Conservation (phyloP, 345 rosid species). For the Toxicodendron radicans region DNA sequence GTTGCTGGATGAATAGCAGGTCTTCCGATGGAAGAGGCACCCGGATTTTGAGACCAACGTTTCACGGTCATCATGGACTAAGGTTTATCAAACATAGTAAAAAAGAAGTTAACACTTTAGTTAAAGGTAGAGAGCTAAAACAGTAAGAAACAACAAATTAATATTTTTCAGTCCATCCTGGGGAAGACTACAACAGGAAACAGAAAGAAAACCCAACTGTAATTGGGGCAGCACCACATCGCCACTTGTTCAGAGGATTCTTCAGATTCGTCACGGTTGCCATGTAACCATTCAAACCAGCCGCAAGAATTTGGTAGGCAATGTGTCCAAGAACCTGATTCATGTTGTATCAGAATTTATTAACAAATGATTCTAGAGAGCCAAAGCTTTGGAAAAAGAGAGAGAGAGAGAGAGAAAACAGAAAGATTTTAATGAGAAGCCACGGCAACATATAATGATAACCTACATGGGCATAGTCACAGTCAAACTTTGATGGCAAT, state of each 20-base stretch:
- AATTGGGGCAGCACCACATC: conserved; percentile 94
- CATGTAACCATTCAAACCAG: conserved; percentile 96
- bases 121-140: neutral
- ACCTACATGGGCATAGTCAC: conserved; percentile 96
- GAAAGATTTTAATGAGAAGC: neutral
- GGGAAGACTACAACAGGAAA: neutral
- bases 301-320: conserved; percentile 89
- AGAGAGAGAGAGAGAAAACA: neutral
- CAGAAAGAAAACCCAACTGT: conserved; percentile 55
- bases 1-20: conserved; percentile 97
- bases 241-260: conserved; percentile 92
- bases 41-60: conserved; percentile 84
- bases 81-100: conserved; percentile 18
- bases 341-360: conserved; percentile 5
- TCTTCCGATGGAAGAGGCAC: conserved; percentile 70
- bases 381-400: neutral
- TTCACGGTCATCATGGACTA: conserved; percentile 96
- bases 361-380: neutral
- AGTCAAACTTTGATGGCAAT: conserved; percentile 93
- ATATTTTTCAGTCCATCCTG: neutral
- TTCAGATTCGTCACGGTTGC: conserved; percentile 90
- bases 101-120: conserved; percentile 1
- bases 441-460: conserved; percentile 14
- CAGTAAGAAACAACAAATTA: neutral
- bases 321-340: conserved; percentile 89